Evolutionary conservation across 1,284 basidiomycete genomes (phyloP), one percentile per base, ranked within the genome.

Genomic region (Hemileccinum hortonii): DNA sequence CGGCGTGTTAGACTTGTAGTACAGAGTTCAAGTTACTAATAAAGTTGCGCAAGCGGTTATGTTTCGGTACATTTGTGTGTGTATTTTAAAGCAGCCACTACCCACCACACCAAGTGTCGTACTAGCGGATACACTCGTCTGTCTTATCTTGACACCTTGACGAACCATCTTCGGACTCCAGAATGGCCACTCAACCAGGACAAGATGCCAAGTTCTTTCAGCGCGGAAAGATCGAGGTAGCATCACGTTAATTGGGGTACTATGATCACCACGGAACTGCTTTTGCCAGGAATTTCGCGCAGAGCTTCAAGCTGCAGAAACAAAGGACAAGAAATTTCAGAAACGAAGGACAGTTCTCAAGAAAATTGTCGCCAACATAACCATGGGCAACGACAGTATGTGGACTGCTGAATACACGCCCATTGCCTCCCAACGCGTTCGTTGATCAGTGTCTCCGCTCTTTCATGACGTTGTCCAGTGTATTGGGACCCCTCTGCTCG

Each of bases 311-410:
- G 88, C 89, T 51, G 87, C 92, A 8, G 90, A 92, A 67, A 79
- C 86, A 57, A 94, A 94, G 73, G 94, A 98, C 80, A 98, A 97
- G 80, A 94, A 94, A 63, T 97, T 83, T 60, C 75, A 83, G 59
- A 93, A 93, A 73, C 83, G 92, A 61, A 96, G 94, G 81, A 92
- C 82, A 0, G 90, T 91, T 21, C 74, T 98, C 64, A 98, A 98
- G 82, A 95, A 95, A 78, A 89, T 98, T 60, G 92, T 96, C 19
- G 91, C 93, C 45, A 94, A 93, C 70, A 95, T 95, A 69, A 97
- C 94, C 2, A 95, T 95, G 87, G 94, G 94, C 52, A 94, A 94
- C 65, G 93, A 95, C 70, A 92, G 92, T 90, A 71, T 71, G 86
- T 84, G 72, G 59, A 66, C 62, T 61, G 26, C 53, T 40, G 41